A percentile compares a stretch with the other conserved stretches of the same genome.
phyloP scores from a whole-genome alignment of 352 stramenopile species.

The Pythium aristosporum region DNA sequence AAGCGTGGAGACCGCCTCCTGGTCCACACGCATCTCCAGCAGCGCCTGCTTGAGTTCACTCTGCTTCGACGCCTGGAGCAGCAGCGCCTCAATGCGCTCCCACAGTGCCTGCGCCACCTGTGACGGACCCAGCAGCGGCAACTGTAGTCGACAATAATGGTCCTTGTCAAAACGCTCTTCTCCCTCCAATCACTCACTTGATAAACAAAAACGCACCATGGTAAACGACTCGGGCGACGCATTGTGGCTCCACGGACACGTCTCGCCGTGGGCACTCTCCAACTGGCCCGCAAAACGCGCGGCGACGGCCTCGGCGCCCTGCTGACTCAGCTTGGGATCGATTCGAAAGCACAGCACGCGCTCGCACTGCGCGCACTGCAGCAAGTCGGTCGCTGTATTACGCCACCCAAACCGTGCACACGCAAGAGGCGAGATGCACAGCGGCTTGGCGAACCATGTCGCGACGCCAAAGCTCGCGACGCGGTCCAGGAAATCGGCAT shows the following conservation, averaged over 20 bases:
- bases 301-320: constrained; percentile 37
- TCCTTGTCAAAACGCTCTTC: no score
- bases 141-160: constrained; percentile 26
- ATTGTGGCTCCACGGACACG: constrained; percentile 64
- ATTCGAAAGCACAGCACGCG: constrained; percentile 55
- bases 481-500: constrained; percentile 46
- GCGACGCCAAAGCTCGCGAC: constrained; percentile 53
- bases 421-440: constrained; percentile 38
- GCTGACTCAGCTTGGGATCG: constrained; percentile 43
- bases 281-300: constrained; percentile 41
- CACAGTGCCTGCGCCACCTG: constrained; percentile 33
- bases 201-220: constrained; percentile 28
- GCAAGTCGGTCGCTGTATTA: constrained; percentile 44
- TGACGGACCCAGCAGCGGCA: constrained; percentile 33
- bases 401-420: constrained; percentile 56
- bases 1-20: constrained; percentile 6
- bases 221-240: constrained; percentile 56
- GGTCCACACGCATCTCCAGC: neutral
- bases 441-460: constrained; percentile 67
- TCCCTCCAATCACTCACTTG: no score
- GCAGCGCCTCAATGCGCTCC: constrained; percentile 26
- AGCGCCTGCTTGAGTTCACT: constrained; percentile 7
- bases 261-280: constrained; percentile 35
- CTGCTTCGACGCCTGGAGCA: constrained; percentile 19
- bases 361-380: constrained; percentile 46